A percentile compares a stretch with the other conserved stretches of the same genome.
phyloP scores from a whole-genome alignment of 352 stramenopile genomes.

The Phytophthora brassicae region DNA sequence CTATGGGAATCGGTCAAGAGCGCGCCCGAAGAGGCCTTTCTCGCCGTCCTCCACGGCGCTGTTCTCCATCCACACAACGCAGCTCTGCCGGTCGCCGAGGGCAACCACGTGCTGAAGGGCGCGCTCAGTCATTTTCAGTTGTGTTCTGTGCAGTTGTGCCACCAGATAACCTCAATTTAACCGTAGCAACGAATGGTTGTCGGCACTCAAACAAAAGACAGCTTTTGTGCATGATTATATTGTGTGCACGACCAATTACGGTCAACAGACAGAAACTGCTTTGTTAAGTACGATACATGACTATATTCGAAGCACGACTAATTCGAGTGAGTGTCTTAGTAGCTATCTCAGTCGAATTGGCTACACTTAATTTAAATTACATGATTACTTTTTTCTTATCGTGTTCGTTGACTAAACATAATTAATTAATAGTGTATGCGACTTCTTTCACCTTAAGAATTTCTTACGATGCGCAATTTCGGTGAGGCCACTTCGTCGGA shows the following conservation, averaged over 20 bases:
- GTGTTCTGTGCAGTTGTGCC: background rate
- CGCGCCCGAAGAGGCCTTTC: background rate
- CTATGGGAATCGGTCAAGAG: background rate
- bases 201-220: background rate
- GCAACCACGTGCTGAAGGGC: background rate
- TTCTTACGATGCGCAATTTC: too few relatives aligned
- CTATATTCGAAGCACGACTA: background rate
- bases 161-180: too few relatives aligned
- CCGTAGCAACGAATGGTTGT: too few relatives aligned
- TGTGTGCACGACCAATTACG: background rate
- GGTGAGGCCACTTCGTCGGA: too few relatives aligned
- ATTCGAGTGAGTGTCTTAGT: background rate
- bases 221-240: background rate
- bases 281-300: background rate
- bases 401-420: too few relatives aligned
- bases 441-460: too few relatives aligned
- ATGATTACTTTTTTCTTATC: too few relatives aligned
- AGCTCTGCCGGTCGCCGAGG: background rate
- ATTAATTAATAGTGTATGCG: too few relatives aligned
- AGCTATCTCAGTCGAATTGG: too few relatives aligned
- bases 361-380: too few relatives aligned
- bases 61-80: background rate
- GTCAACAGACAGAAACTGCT: background rate
- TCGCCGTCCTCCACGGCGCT: background rate
- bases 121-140: background rate